A percentile compares a stretch with the other conserved stretches of the same genome.
phyloP scores from a whole-genome alignment of 495 filamentous ascomycete genomes.

The Pyrenula aspistea region DNA sequence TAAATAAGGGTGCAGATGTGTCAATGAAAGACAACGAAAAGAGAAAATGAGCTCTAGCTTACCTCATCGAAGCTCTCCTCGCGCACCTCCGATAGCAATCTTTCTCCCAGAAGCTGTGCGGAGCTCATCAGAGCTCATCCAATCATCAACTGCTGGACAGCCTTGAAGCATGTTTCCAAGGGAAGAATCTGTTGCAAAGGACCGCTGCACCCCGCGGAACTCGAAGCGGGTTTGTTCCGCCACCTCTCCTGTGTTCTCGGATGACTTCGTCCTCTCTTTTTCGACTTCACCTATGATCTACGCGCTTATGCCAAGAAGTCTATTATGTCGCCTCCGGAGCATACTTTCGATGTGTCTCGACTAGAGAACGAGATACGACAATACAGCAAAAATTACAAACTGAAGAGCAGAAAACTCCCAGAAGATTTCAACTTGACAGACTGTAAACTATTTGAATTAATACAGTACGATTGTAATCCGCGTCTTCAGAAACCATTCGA shows the following conservation, averaged over 20 bases:
- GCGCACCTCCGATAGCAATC: constrained; percentile 52
- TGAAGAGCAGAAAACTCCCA: constrained; percentile 38
- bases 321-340: constrained; percentile 48
- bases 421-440: constrained; percentile 43
- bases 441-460: constrained; percentile 64
- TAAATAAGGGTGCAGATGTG: constrained; percentile 1
- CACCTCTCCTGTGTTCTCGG: no score
- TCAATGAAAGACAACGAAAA: background rate
- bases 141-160: no score
- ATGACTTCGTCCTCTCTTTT: no score
- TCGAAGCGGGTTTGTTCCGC: no score
- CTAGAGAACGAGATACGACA: constrained; percentile 37
- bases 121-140: constrained; percentile 12
- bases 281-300: no score
- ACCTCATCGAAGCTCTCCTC: constrained; percentile 56
- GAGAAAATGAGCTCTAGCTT: constrained; percentile 15
- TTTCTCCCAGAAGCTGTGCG: constrained; percentile 42
- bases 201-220: no score
- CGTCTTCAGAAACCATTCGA: no score
- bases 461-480: constrained; percentile 69
- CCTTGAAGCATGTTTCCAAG: no score
- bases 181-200: no score
- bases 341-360: constrained; percentile 39
- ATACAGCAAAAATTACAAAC: constrained; percentile 12
- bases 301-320: no score